phyloP scores from a whole-genome alignment of 257 asterid genomes.

The Primulina tabacum region DNA sequence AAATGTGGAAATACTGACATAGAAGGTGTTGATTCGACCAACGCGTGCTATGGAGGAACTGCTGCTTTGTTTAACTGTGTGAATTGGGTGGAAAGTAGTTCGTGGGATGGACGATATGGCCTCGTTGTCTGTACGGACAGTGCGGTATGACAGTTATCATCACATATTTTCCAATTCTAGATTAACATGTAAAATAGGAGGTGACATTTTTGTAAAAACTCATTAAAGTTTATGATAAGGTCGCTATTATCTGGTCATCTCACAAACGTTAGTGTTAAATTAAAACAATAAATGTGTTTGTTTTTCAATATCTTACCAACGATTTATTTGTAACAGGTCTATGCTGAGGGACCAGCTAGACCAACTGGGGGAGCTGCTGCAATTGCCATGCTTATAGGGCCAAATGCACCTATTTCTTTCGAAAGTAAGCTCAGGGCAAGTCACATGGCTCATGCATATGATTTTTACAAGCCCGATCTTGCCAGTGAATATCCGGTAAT shows the following conservation, averaged over 20 bases:
- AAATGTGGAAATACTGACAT: constrained; percentile 86
- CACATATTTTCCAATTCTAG: constrained; percentile 11
- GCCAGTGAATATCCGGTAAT: constrained; percentile 99
- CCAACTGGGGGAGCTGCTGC: constrained; percentile 99
- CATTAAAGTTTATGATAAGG: not conserved
- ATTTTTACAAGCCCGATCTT: constrained; percentile 96
- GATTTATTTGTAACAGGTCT: constrained; percentile 57
- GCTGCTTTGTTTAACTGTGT: constrained; percentile 94
- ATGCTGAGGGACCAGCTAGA: constrained; percentile 99
- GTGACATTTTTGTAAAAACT: not conserved
- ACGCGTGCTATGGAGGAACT: constrained; percentile 99
- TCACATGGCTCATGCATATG: constrained; percentile 96
- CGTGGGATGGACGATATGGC: constrained; percentile 99
- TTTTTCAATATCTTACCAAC: constrained; percentile 8
- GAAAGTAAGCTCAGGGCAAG: constrained; percentile 96
- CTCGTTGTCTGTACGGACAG: constrained; percentile 99
- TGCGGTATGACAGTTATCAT: constrained; percentile 59
- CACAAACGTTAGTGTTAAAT: not conserved
- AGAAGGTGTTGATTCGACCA: constrained; percentile 98
- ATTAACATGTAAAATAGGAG: not conserved
- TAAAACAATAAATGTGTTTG: not conserved
- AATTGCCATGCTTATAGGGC: constrained; percentile 94
- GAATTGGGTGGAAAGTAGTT: constrained; percentile 95
- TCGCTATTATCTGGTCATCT: not conserved
- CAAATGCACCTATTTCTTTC: constrained; percentile 92